Evolutionary conservation across 768 basidiomycete species (phyloP).

Genomic region (Termitomyces sp.): DNA sequence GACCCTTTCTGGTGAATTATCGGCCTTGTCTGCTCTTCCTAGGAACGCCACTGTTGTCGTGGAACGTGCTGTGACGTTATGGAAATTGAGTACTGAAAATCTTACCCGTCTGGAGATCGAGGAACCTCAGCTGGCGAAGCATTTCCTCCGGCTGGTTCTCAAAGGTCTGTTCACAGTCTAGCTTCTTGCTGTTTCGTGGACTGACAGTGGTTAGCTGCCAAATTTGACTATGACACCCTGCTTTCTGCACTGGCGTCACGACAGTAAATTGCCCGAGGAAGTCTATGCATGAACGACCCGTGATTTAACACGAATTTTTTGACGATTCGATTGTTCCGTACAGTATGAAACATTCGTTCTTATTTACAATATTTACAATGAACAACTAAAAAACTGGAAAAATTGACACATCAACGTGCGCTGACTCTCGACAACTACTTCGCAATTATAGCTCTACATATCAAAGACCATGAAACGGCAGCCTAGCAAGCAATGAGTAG

Average conservation of each 20-base stretch:
- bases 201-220: slow-evolving; percentile 12
- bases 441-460: neutral
- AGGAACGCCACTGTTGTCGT: slow-evolving; percentile 85
- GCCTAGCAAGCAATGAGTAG: too few relatives aligned
- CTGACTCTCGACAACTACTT: neutral
- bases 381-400: too few relatives aligned
- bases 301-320: neutral
- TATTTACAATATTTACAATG: neutral
- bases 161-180: slow-evolving; percentile 32
- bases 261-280: neutral
- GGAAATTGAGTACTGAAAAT: slow-evolving; percentile 65
- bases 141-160: slow-evolving; percentile 62
- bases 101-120: slow-evolving; percentile 63
- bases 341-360: neutral
- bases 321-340: neutral
- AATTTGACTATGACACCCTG: slow-evolving; percentile 7
- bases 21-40: slow-evolving; percentile 70
- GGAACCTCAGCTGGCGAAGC: slow-evolving; percentile 57
- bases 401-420: neutral
- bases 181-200: neutral
- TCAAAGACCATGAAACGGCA: too few relatives aligned
- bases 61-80: slow-evolving; percentile 73
- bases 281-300: too few relatives aligned
- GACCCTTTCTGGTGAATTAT: slow-evolving; percentile 87
- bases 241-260: slow-evolving; percentile 13